Evolutionary conservation across 805 yeast species (phyloP).

Genomic region (Schizosaccharomyces pombe): DNA sequence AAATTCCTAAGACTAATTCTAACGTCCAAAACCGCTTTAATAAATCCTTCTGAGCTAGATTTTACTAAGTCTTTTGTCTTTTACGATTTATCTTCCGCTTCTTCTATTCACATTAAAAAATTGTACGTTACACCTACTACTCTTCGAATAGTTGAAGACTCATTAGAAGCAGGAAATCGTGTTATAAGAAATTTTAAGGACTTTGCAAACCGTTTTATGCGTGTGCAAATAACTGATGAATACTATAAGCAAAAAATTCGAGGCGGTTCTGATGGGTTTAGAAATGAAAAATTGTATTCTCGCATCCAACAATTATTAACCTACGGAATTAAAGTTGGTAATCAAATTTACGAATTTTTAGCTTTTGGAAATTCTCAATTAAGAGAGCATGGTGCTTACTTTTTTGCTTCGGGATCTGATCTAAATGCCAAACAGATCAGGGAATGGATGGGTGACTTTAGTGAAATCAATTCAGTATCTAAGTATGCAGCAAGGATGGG

Average conservation of each 20-base stretch:
- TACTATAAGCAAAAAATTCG: neutral
- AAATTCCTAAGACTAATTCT: neutral
- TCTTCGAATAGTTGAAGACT: neutral
- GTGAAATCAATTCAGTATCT: neutral
- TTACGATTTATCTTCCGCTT: neutral
- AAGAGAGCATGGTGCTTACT: neutral
- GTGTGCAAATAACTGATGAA: slow-evolving; percentile 1
- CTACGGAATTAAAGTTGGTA: neutral
- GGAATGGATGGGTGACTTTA: slow-evolving; percentile 1
- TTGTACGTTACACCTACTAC: neutral
- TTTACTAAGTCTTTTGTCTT: neutral
- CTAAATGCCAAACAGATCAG: neutral
- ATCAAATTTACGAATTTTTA: neutral
- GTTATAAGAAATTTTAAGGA: neutral
- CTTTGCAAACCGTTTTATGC: neutral
- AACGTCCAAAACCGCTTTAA: neutral
- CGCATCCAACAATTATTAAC: neutral
- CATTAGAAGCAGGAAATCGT: slow-evolving; percentile 1
- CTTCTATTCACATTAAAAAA: neutral
- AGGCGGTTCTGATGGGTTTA: neutral
- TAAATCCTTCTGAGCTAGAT: neutral
- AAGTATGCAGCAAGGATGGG: slow-evolving; percentile 4
- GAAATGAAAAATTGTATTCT: neutral
- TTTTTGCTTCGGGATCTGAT: neutral
- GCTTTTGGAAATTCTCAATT: slow-evolving; percentile 2